Evolutionary conservation across 140 eudicot species (phyloP).

Genomic region (Bidens hawaiensis): DNA sequence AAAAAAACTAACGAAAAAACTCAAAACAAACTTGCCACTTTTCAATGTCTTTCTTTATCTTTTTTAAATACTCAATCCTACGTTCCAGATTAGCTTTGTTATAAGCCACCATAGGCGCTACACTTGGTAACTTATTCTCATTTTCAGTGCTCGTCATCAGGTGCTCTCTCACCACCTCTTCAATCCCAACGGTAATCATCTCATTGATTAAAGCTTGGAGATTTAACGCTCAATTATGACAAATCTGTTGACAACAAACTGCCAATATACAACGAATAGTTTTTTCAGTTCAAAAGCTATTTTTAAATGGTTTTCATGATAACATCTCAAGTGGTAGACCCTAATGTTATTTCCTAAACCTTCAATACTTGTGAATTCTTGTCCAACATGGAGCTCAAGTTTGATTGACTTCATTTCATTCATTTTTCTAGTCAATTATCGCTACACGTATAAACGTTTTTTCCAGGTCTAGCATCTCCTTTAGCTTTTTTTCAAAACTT

Average conservation of each 20-base stretch:
- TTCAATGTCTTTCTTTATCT: not conserved
- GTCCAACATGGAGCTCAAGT: not conserved
- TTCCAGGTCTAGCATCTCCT: not conserved
- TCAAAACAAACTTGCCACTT: not conserved
- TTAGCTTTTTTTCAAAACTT: not conserved
- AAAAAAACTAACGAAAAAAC: too few species aligned
- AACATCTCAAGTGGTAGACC: not conserved
- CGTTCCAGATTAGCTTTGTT: not conserved
- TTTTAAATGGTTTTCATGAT: not conserved
- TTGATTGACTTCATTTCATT: not conserved
- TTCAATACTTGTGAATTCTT: not conserved
- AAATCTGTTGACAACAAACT: not conserved
- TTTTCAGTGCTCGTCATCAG: not conserved
- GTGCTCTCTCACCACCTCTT: not conserved
- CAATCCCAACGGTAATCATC: not conserved
- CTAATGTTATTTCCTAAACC: not conserved
- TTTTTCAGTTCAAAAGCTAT: conserved; percentile 1
- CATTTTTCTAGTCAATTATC: not conserved
- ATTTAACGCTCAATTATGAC: not conserved
- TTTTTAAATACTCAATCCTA: not conserved
- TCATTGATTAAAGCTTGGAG: not conserved
- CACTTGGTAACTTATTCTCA: not conserved
- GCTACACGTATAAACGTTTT: not conserved
- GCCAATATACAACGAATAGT: not conserved
- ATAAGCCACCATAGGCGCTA: not conserved